Evolutionary conservation across 106 monocot genomes (phyloP).

Genomic region (Dioscorea dumetorum): DNA sequence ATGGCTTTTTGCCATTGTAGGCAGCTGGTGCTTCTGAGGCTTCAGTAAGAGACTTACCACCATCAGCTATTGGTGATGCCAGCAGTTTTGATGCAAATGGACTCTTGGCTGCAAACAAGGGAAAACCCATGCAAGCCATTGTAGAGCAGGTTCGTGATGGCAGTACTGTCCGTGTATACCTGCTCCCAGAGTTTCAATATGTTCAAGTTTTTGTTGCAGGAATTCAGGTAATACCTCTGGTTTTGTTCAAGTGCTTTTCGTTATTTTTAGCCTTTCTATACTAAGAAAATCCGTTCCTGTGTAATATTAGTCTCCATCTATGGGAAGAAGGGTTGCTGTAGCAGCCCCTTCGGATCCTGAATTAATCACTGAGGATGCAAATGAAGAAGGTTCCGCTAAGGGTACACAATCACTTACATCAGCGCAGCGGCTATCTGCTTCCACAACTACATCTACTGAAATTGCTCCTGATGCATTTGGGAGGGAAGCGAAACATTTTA

Average conservation of each 20-base stretch:
- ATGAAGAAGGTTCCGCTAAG: constrained; percentile 53
- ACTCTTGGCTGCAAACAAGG: constrained; percentile 67
- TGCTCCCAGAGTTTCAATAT: constrained; percentile 87
- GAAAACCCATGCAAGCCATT: constrained; percentile 76
- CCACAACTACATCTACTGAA: constrained; percentile 37
- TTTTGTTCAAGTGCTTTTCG: not conserved
- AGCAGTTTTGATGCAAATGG: constrained; percentile 77
- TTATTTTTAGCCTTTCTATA: not conserved
- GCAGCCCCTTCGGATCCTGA: constrained; percentile 48
- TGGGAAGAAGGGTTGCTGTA: constrained; percentile 66
- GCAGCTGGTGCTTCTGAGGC: constrained; percentile 64
- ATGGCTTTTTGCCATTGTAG: constrained; percentile 45
- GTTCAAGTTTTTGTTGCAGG: constrained; percentile 98
- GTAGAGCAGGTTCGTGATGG: constrained; percentile 99
- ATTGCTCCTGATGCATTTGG: constrained; percentile 82
- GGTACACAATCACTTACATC: constrained; percentile 49
- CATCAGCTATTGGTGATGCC: constrained; percentile 89
- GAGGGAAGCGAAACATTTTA: constrained; percentile 96
- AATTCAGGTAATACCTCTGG: constrained; percentile 56
- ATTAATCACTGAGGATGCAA: constrained; percentile 30
- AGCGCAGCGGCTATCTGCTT: constrained; percentile 68
- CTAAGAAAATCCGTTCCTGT: not conserved
- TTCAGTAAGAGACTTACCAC: constrained; percentile 78
- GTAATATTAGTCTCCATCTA: constrained; percentile 65
- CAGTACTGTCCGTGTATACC: constrained; percentile 74